Evolutionary conservation across 495 filamentous ascomycete genomes (phyloP).

Genomic region (Penicillium malachiteum): DNA sequence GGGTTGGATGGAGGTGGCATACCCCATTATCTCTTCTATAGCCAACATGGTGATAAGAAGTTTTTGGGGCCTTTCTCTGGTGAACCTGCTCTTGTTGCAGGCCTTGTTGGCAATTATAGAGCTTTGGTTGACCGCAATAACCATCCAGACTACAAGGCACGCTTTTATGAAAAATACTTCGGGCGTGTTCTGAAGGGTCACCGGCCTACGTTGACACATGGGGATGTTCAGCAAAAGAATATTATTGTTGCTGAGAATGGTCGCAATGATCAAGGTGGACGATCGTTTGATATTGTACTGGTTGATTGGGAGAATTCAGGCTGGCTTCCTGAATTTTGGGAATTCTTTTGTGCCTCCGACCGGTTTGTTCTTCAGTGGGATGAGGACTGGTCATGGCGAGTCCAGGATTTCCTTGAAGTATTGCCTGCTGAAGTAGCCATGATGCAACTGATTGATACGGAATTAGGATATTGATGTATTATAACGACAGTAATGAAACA

Average conservation of each 20-base stretch:
- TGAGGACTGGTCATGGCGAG: conserved; percentile 27
- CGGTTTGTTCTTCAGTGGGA: conserved; percentile 21
- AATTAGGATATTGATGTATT: conserved; percentile 21
- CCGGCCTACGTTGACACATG: conserved; percentile 28
- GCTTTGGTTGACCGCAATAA: conserved; percentile 20
- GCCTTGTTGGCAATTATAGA: conserved; percentile 24
- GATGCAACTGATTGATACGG: conserved; percentile 29
- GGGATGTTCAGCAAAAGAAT: conserved; percentile 31
- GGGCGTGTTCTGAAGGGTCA: conserved; percentile 23
- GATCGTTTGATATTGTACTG: conserved; percentile 26
- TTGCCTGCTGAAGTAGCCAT: conserved; percentile 29
- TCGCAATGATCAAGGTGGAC: conserved; percentile 21
- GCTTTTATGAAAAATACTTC: conserved; percentile 25
- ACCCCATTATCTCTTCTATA: conserved; percentile 26
- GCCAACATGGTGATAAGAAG: conserved; percentile 16
- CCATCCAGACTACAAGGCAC: conserved; percentile 23
- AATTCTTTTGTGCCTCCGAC: conserved; percentile 25
- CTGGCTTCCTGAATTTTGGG: conserved; percentile 31
- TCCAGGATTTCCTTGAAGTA: conserved; percentile 29
- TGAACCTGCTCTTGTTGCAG: conserved; percentile 25
- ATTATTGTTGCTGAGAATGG: conserved; percentile 27
- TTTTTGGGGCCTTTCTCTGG: conserved; percentile 22
- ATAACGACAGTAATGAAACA: too few species aligned
- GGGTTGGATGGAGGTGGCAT: conserved; percentile 20
- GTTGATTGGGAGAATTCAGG: conserved; percentile 27